These are phyloP conservation scores for Phytophthora hibernalis DNA, from an alignment of 352 stramenopile genomes.

Conservation along the genomic window DNA sequence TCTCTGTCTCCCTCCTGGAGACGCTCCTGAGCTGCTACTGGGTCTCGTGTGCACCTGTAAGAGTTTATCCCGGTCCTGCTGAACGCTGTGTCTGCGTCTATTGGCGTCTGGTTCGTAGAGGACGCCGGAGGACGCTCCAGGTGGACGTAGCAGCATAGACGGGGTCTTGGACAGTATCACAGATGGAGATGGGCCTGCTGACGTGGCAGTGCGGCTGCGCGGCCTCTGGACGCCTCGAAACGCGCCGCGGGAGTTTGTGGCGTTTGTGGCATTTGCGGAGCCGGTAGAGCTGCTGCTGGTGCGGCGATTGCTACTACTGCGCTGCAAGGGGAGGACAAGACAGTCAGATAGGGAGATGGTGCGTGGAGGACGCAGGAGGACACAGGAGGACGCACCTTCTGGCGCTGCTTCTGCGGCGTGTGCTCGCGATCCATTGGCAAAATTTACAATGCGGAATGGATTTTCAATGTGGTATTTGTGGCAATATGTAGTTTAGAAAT, in stretches of 20 bases:
- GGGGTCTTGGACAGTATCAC: slow-evolving; percentile 55
- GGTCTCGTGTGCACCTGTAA: slow-evolving; percentile 30
- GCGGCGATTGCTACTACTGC: slow-evolving; percentile 33
- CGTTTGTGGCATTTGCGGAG: slow-evolving; percentile 1
- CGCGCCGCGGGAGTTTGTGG: slow-evolving; percentile 16
- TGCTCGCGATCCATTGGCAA: slow-evolving; percentile 64
- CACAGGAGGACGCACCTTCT: slow-evolving; percentile 64
- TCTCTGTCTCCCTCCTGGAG: neutral
- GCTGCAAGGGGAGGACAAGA: slow-evolving; percentile 26
- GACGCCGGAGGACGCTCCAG: slow-evolving; percentile 20
- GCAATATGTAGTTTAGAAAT: neutral
- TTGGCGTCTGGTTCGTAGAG: slow-evolving; percentile 34
- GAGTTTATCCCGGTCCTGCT: slow-evolving; percentile 21
- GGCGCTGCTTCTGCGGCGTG: slow-evolving; percentile 78
- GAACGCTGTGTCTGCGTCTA: slow-evolving; percentile 14
- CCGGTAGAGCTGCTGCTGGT: slow-evolving; percentile 23
- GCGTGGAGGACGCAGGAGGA: neutral
- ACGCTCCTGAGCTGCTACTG: slow-evolving; percentile 1
- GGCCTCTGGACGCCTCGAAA: slow-evolving; percentile 33
- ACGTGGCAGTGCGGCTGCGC: slow-evolving; percentile 37
- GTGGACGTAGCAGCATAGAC: slow-evolving; percentile 42
- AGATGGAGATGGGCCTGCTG: slow-evolving; percentile 6
- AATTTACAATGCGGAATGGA: no score
- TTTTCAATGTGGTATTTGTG: neutral
- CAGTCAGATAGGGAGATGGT: neutral